Evolutionary conservation across 108 stramenopile genomes (phyloP).

Genomic region (Schizochytrium sp.): DNA sequence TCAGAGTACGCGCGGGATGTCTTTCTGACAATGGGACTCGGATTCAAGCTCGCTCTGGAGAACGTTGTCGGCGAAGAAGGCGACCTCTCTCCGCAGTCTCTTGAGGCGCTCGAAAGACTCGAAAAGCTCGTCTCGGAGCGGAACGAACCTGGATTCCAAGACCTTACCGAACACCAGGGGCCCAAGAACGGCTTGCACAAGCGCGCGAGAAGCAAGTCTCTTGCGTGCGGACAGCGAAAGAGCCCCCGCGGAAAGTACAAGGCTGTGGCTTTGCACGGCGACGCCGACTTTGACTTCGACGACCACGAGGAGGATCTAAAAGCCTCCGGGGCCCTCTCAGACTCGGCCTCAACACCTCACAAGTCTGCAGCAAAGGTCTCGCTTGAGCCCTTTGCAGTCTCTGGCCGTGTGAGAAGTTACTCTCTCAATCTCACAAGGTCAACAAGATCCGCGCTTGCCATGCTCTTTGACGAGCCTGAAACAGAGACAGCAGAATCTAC

Average conservation of each 20-base stretch:
- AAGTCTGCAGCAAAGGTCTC: not conserved
- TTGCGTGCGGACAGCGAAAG: not conserved
- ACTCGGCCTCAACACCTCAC: not conserved
- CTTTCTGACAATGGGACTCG: slow-evolving; percentile 24
- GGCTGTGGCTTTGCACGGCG: not conserved
- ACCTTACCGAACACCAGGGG: not conserved
- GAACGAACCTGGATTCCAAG: not conserved
- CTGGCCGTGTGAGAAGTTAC: slow-evolving; percentile 12
- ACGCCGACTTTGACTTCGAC: not conserved
- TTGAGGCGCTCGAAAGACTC: slow-evolving; percentile 20
- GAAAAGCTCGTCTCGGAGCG: not conserved
- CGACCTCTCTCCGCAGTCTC: not conserved
- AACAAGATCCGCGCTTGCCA: not conserved
- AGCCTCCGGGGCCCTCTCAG: not conserved
- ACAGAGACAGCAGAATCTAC: too few species aligned
- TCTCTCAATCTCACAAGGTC: slow-evolving; percentile 17
- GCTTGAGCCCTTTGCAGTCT: slow-evolving; percentile 1
- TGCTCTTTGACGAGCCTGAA: not conserved
- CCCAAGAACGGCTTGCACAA: not conserved
- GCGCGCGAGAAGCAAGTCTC: not conserved
- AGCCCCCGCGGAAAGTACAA: not conserved
- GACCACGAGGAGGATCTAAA: not conserved
- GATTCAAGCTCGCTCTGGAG: slow-evolving; percentile 36
- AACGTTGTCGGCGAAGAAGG: slow-evolving; percentile 24
- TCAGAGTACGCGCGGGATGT: not conserved